Evolutionary conservation across 805 yeast genomes (phyloP).

Genomic region (Candida nanaspora): DNA sequence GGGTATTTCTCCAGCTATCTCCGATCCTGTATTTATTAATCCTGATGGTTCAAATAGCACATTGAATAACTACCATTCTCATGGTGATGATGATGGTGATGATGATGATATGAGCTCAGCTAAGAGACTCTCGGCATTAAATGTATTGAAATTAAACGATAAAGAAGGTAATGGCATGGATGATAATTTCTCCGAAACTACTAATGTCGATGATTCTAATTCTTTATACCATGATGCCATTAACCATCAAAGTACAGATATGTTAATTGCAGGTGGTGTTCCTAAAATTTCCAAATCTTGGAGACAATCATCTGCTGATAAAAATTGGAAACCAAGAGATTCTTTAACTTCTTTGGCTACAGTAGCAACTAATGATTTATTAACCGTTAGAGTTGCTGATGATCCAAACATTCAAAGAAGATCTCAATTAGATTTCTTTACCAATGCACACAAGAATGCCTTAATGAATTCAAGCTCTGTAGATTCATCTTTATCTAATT

Average conservation of each 20-base stretch:
- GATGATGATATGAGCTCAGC: conserved; percentile 8
- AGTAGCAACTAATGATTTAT: conserved; percentile 76
- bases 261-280: conserved; percentile 19
- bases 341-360: conserved; percentile 73
- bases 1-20: conserved; percentile 23
- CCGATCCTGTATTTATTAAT: conserved; percentile 32
- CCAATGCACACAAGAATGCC: conserved; percentile 16
- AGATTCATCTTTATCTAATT: conserved; percentile 28
- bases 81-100: conserved; percentile 5
- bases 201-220: conserved; percentile 40
- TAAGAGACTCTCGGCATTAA: conserved; percentile 40
- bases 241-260: conserved; percentile 33
- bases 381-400: conserved; percentile 71
- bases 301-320: conserved; percentile 38
- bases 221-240: conserved; percentile 31
- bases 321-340: conserved; percentile 48
- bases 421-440: conserved; percentile 23
- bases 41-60: conserved; percentile 16
- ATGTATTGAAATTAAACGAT: conserved; percentile 45
- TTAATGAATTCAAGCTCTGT: conserved; percentile 13
- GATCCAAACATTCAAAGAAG: conserved; percentile 37
- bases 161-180: conserved; percentile 18
- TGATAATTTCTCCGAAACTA: conserved; percentile 41
- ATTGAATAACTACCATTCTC: conserved; percentile 1
- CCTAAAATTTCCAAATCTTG: conserved; percentile 46